Base-by-base conservation (phyloP, 371 early-diverging fungal species). In the Rhizopus sp. region DNA sequence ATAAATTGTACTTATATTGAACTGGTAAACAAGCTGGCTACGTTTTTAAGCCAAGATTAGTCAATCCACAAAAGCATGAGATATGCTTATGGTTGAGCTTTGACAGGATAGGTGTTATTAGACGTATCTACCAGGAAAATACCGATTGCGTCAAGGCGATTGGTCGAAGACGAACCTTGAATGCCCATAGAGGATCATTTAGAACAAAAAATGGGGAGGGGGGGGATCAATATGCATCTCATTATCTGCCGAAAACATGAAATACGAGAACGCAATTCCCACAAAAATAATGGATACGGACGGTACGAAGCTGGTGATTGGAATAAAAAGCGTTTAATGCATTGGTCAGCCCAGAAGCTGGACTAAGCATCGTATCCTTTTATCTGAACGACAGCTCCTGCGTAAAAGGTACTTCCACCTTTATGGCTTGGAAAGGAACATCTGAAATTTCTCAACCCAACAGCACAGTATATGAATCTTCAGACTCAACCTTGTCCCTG, bases 231-330 rank as follows among this genome's bases (percentile, higher is more conserved):
- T 34, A 16, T 54, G 0, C 49, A 49, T 40, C 39, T 57, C 63
- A 34, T 42, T 66, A 3, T 62, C 60, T 17, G n/a, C n/a, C 45
- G 45, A 55, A 41, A 32, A 32, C 40, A 58, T 49, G 2, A 40
- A 50, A 33, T 69, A 69, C 54, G 48, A 42, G 37, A 60, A 73
- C 45, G 62, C 69, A 32, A 65, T 56, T 50, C 69, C 70, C 9
- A 50, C 49, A 33, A 60, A 46, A 12, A 12, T 68, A n/a, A 37
- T 40, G 23, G 57, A 50, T 35, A 30, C 29, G 31, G 68, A 53
- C 34, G 53, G 17, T 12, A 40, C 30, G 39, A 66, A 66, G 49
- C 59, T 66, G 41, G 67, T 52, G 41, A 55, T 66, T 37, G 62
- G 56, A 47, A 66, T 62, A 29, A 59, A 62, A 56, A n/a, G 48